Percentiles rank a stretch among this genome's conserved stretches.
These are phyloP conservation scores for Mycena sanguinolenta DNA, from an alignment of 768 basidiomycete genomes.

Conservation along the genomic window DNA sequence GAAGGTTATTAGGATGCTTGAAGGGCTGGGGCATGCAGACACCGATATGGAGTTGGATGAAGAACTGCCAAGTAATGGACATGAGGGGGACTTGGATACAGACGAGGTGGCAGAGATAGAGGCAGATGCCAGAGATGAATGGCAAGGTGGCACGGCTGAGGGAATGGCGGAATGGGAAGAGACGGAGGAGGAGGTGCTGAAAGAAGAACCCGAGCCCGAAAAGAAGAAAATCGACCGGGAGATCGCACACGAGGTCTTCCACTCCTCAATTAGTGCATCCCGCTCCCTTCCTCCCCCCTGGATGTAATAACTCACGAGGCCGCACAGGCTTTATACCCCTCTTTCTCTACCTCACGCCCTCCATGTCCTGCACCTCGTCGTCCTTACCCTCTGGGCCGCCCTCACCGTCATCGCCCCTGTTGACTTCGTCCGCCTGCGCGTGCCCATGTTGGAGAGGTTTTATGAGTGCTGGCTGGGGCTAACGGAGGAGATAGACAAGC, in stretches of 20 bases:
- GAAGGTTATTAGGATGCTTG: no score
- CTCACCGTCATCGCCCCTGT: slow-evolving; percentile 78
- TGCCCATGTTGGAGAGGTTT: slow-evolving; percentile 70
- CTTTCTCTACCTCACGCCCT: slow-evolving; percentile 65
- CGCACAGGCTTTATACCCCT: slow-evolving; percentile 75
- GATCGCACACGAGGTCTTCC: slow-evolving; percentile 88
- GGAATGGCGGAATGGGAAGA: no score
- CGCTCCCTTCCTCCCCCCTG: slow-evolving; percentile 31
- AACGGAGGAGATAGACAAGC: slow-evolving; percentile 91
- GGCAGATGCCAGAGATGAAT: no score
- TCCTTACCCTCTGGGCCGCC: slow-evolving; percentile 73
- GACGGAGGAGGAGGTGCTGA: background rate
- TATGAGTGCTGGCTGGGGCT: slow-evolving; percentile 84
- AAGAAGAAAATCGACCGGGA: slow-evolving; percentile 86
- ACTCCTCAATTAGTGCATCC: slow-evolving; percentile 87
- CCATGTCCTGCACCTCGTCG: slow-evolving; percentile 60
- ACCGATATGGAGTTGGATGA: no score
- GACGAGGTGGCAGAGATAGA: no score
- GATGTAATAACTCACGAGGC: no score
- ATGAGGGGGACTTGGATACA: no score
- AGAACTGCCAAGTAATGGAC: no score
- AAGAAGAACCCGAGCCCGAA: no score
- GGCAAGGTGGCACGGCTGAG: no score
- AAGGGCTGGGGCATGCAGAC: no score
- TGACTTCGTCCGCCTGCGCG: slow-evolving; percentile 81